Percentiles rank a stretch among this genome's conserved stretches.
Evolutionary conservation across 202 grass and related monocot species (phyloP).

Genomic region (Dendrocalamus latiflorus): DNA sequence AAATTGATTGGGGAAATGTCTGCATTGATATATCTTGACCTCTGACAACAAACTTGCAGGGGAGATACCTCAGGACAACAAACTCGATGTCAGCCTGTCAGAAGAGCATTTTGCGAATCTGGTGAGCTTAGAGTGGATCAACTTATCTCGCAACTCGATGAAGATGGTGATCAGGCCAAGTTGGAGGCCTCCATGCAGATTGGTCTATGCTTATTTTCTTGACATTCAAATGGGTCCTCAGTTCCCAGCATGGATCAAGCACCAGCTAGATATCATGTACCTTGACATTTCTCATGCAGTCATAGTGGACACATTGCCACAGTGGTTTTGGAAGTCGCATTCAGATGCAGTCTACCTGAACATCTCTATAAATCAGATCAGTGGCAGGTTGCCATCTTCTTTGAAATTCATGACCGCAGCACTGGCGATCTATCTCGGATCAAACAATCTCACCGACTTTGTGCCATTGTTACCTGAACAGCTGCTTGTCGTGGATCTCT

Average conservation of each 20-base stretch:
- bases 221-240: constrained; percentile 8
- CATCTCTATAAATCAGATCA: constrained; percentile 30
- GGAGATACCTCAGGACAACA: constrained; percentile 16
- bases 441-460: not conserved
- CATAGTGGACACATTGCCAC: constrained; percentile 27
- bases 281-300: constrained; percentile 1
- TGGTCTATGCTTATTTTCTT: not conserved
- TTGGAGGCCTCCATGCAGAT: constrained; percentile 30
- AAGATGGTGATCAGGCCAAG: not conserved
- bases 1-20: constrained; percentile 9
- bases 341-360: not conserved
- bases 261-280: not conserved
- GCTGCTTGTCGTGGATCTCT: constrained; percentile 15
- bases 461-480: not conserved
- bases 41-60: constrained; percentile 23
- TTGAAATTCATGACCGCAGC: not conserved
- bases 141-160: not conserved
- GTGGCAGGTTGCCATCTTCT: constrained; percentile 1
- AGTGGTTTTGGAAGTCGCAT: constrained; percentile 38
- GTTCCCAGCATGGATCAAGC: constrained; percentile 39
- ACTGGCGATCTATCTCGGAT: not conserved
- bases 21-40: not conserved
- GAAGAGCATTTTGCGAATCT: constrained; percentile 12
- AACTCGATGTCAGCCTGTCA: constrained; percentile 6
- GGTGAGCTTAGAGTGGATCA: not conserved